A percentile compares a stretch with the other conserved stretches of the same genome.
Conservation (phyloP, 2,329 filamentous ascomycete genomes). For the Emericellopsis atlantica region DNA sequence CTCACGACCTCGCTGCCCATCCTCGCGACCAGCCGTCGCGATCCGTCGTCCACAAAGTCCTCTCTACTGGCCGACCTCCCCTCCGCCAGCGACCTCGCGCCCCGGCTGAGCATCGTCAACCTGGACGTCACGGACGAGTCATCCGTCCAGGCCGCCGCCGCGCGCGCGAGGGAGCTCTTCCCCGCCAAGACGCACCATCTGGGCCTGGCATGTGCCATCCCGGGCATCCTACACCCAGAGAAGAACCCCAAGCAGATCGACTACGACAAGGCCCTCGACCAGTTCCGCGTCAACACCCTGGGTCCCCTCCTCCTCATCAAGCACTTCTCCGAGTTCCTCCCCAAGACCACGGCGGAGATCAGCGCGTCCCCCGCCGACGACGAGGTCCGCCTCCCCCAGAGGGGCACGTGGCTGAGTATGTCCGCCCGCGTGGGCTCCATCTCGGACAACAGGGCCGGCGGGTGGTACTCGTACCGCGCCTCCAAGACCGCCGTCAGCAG, state of each 20-base stretch:
- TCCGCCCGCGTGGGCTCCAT: conserved; percentile 67
- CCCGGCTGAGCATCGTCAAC: conserved; percentile 24
- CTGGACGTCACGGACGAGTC: conserved; percentile 46
- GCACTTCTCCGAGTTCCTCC: conserved; percentile 58
- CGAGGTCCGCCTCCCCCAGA: conserved; percentile 24
- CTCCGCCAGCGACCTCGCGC: conserved; percentile 8
- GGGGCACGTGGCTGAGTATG: conserved; percentile 61
- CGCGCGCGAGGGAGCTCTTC: conserved; percentile 37
- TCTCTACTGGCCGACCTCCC: conserved; percentile 17
- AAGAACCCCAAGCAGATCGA: conserved; percentile 56
- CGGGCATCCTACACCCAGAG: conserved; percentile 62
- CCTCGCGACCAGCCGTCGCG: conserved; percentile 27
- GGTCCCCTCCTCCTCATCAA: conserved; percentile 68
- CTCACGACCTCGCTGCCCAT: conserved; percentile 33
- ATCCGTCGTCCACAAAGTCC: conserved; percentile 20
- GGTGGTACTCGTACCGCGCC: conserved; percentile 73
- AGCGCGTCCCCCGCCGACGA: conserved; percentile 9
- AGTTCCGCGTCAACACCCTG: conserved; percentile 61
- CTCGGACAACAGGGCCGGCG: conserved; percentile 58
- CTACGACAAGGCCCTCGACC: conserved; percentile 47
- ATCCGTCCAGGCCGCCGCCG: conserved; percentile 44
- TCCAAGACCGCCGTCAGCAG: conserved; percentile 66
- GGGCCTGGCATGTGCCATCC: conserved; percentile 55
- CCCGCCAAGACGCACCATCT: conserved; percentile 41
- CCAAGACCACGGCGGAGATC: conserved; percentile 36